These are phyloP conservation scores for Cordyceps sp. DNA, from an alignment of 2,329 filamentous ascomycete species.

Conservation along the genomic window DNA sequence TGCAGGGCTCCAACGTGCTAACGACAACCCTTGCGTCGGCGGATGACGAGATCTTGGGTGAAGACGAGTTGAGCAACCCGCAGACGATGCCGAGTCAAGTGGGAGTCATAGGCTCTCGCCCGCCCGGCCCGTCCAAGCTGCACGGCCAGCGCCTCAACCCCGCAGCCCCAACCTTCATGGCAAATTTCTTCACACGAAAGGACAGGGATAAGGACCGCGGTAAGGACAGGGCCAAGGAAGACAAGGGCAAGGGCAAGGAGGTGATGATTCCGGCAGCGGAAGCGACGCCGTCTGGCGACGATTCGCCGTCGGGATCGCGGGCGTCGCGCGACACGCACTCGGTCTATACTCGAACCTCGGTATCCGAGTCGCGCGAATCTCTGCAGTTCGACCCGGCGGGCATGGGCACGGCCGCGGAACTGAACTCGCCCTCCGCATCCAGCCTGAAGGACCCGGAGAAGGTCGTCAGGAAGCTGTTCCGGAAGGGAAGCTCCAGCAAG, in stretches of 20 bases:
- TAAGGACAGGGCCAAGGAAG: constrained; percentile 12
- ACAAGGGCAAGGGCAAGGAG: constrained; percentile 17
- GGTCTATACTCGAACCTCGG: constrained; percentile 38
- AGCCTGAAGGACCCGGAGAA: constrained; percentile 35
- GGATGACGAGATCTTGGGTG: constrained; percentile 46
- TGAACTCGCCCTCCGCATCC: constrained; percentile 20
- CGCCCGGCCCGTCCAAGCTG: constrained; percentile 24
- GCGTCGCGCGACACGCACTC: constrained; percentile 40
- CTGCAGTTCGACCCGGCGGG: constrained; percentile 35
- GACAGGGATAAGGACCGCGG: constrained; percentile 21
- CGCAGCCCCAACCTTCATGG: constrained; percentile 75
- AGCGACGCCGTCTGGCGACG: constrained; percentile 18
- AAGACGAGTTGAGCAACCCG: constrained; percentile 35
- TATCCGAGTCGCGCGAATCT: constrained; percentile 44
- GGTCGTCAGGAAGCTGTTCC: constrained; percentile 42
- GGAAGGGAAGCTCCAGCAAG: constrained; percentile 49
- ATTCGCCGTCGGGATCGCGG: constrained; percentile 34
- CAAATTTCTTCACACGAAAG: constrained; percentile 43
- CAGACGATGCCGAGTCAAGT: constrained; percentile 39
- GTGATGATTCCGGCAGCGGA: constrained; percentile 21
- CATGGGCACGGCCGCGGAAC: constrained; percentile 41
- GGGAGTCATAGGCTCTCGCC: constrained; percentile 67
- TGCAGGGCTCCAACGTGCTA: constrained; percentile 53
- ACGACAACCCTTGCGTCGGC: constrained; percentile 46
- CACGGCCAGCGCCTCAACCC: constrained; percentile 61